Evolutionary conservation across 768 basidiomycete species (phyloP).

Genomic region (Suillus lakei): DNA sequence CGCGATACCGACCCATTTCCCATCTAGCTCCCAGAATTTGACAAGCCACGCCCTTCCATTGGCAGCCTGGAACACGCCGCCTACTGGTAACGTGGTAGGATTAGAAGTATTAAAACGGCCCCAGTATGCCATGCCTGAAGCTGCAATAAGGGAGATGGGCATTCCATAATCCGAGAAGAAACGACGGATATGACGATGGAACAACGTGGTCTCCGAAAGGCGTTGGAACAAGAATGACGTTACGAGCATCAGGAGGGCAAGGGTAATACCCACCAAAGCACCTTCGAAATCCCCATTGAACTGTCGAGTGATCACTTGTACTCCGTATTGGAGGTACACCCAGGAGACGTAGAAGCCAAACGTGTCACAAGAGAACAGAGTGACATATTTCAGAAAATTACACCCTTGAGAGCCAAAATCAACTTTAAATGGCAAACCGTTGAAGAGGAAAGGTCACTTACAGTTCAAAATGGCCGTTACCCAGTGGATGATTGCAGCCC

Average conservation of each 20-base stretch:
- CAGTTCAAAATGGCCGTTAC: constrained; percentile 80
- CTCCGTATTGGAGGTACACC: constrained; percentile 89
- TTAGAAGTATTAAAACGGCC: constrained; percentile 68
- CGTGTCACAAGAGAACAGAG: constrained; percentile 88
- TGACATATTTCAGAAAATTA: constrained; percentile 85
- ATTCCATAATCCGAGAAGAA: constrained; percentile 90
- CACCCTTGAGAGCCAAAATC: constrained; percentile 55
- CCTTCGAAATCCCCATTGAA: constrained; percentile 51
- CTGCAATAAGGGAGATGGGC: constrained; percentile 81
- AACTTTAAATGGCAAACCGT: neutral
- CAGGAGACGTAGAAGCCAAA: constrained; percentile 94
- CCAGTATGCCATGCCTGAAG: constrained; percentile 86
- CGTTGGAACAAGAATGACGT: constrained; percentile 75
- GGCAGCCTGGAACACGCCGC: constrained; percentile 71
- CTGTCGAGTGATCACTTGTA: constrained; percentile 82
- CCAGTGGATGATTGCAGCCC: constrained; percentile 89
- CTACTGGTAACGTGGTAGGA: constrained; percentile 70
- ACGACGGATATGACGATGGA: constrained; percentile 74
- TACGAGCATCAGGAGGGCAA: constrained; percentile 79
- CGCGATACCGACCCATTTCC: constrained; percentile 88
- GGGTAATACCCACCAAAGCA: constrained; percentile 66
- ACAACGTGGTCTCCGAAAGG: constrained; percentile 64
- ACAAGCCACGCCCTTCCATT: constrained; percentile 83
- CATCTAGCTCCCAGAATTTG: constrained; percentile 85
- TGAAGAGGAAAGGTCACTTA: constrained; percentile 33